Percentiles rank a stretch among this genome's conserved stretches.
Evolutionary conservation across 345 rosid genomes (phyloP).

Genomic region (Mallotus nudiflorus): DNA sequence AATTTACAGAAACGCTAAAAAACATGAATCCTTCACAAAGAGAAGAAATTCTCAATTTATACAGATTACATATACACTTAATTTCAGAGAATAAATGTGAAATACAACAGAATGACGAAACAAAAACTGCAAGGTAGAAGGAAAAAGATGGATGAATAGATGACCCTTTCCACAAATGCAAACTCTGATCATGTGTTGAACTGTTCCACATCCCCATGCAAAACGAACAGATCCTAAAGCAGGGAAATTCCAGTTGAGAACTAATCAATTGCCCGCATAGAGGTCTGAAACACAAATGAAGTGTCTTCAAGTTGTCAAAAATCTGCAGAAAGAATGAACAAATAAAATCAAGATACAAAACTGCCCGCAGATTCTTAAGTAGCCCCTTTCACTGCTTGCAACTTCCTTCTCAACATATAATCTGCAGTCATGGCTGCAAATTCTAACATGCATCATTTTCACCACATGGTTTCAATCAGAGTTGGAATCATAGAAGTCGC

Average conservation of each 20-base stretch:
- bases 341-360: constrained; percentile 26
- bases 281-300: constrained; percentile 9
- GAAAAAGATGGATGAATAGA: constrained; percentile 9
- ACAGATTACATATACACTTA: constrained; percentile 48
- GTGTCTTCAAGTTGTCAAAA: constrained; percentile 19
- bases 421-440: constrained; percentile 10
- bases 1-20: constrained; percentile 28
- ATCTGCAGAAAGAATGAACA: constrained; percentile 49
- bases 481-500: constrained; percentile 91
- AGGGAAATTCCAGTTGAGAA: constrained; percentile 6
- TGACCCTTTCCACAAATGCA: constrained; percentile 19
- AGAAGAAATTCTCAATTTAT: constrained; percentile 26
- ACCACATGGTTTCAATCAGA: constrained; percentile 53
- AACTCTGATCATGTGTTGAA: constrained; percentile 13
- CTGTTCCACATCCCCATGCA: constrained; percentile 18
- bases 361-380: constrained; percentile 33
- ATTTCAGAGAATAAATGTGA: constrained; percentile 26
- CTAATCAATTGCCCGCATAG: constrained; percentile 9
- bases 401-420: constrained; percentile 19
- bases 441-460: constrained; percentile 18
- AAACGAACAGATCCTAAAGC: constrained; percentile 18
- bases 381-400: constrained; percentile 15
- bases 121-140: background rate
- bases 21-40: constrained; percentile 9
- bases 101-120: constrained; percentile 10